Percentiles rank a stretch among this genome's conserved stretches.
These are phyloP conservation scores for Multifurca ochricompacta DNA, from an alignment of 768 basidiomycete genomes.

Conservation along the genomic window DNA sequence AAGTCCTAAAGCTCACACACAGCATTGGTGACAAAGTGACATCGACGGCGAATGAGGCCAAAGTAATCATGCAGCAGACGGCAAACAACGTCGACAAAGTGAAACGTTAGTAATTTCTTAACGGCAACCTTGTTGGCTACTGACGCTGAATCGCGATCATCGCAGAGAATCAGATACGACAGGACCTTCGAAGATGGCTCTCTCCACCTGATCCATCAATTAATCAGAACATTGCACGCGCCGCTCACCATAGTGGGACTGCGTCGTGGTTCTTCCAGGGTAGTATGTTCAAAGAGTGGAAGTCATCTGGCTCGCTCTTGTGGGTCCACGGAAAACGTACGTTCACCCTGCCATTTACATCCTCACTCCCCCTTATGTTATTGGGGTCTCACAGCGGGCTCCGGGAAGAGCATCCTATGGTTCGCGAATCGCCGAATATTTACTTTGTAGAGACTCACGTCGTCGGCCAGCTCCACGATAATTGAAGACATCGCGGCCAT, in stretches of 20 bases:
- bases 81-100: too few species aligned
- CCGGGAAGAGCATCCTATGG: conserved; percentile 6
- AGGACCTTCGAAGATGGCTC: neutral
- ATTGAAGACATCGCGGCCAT: neutral
- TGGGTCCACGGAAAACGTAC: conserved; percentile 3
- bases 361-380: too few species aligned
- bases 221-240: neutral
- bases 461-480: neutral
- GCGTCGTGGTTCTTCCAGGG: neutral
- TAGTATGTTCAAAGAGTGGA: neutral
- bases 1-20: too few species aligned
- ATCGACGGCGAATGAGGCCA: too few species aligned
- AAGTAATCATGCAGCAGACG: too few species aligned
- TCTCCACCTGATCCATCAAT: neutral
- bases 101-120: too few species aligned
- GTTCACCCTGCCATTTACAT: neutral
- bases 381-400: too few species aligned
- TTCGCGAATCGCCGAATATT: neutral
- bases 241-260: neutral
- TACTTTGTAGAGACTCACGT: neutral
- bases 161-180: neutral
- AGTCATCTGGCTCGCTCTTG: neutral
- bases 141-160: too few species aligned
- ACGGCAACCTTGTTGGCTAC: too few species aligned
- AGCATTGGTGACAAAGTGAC: too few species aligned